A percentile compares a stretch with the other conserved stretches of the same genome.
These are phyloP conservation scores for Eucalyptus caleyi DNA, from an alignment of 345 rosid species.

Conservation along the genomic window DNA sequence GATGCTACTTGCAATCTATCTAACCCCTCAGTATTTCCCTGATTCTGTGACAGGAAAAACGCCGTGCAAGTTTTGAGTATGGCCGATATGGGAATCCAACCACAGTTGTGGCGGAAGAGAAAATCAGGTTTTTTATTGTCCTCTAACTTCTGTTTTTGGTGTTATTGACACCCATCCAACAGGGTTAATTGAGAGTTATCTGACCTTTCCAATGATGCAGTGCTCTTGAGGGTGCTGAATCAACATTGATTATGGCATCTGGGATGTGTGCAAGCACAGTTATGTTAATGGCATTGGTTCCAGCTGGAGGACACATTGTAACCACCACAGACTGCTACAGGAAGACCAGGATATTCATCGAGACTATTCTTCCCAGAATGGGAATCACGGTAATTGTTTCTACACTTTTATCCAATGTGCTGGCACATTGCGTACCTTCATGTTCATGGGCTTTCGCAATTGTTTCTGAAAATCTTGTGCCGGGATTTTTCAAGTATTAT, in stretches of 20 bases:
- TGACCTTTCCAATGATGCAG: slow-evolving; percentile 14
- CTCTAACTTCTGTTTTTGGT: not conserved
- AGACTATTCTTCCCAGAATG: slow-evolving; percentile 82
- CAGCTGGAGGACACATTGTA: slow-evolving; percentile 92
- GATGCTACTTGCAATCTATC: not conserved
- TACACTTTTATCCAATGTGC: not conserved
- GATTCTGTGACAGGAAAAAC: slow-evolving; percentile 51
- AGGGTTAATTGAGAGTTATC: not conserved
- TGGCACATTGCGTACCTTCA: not conserved
- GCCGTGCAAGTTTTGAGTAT: slow-evolving; percentile 77
- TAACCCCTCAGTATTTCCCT: not conserved
- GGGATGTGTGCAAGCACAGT: slow-evolving; percentile 98
- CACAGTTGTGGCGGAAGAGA: slow-evolving; percentile 69
- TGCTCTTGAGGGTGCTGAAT: slow-evolving; percentile 96
- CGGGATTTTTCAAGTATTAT: not conserved
- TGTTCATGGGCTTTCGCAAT: not conserved
- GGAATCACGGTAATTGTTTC: slow-evolving; percentile 58
- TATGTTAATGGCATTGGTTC: slow-evolving; percentile 88
- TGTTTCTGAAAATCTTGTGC: not conserved
- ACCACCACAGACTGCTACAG: slow-evolving; percentile 95
- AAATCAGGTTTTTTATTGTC: slow-evolving; percentile 49
- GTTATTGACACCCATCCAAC: not conserved
- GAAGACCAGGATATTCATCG: slow-evolving; percentile 94
- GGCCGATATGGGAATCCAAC: slow-evolving; percentile 99
- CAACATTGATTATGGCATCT: slow-evolving; percentile 90